Evolutionary conservation across 352 stramenopile genomes (phyloP).

Genomic region (Globisporangium megalacanthum): DNA sequence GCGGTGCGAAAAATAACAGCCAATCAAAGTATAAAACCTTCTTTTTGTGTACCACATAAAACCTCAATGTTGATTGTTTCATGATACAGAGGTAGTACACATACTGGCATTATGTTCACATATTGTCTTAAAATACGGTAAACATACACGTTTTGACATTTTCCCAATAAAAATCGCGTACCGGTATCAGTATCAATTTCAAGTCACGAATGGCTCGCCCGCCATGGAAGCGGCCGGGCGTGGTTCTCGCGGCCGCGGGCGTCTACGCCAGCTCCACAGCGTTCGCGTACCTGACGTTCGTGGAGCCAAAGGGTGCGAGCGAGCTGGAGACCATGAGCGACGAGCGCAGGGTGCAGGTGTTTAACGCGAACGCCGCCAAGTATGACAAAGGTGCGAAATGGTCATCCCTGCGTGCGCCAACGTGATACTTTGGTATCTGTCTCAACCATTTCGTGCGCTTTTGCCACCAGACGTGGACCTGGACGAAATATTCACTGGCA

Average conservation of each 20-base stretch:
- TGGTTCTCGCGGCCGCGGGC: constrained; percentile 46
- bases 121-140: too few relatives aligned
- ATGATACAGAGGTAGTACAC: too few relatives aligned
- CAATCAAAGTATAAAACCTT: too few relatives aligned
- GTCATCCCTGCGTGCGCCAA: background rate
- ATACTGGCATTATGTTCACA: too few relatives aligned
- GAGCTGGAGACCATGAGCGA: constrained; percentile 33
- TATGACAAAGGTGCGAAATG: constrained; percentile 52
- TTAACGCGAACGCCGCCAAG: constrained; percentile 62
- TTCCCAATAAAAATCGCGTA: too few relatives aligned
- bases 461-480: constrained; percentile 47
- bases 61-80: too few relatives aligned
- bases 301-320: constrained; percentile 41
- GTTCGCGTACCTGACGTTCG: constrained; percentile 67
- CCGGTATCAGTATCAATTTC: background rate
- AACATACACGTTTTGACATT: too few relatives aligned
- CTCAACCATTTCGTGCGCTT: background rate
- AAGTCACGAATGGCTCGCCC: constrained; percentile 16
- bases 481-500: constrained; percentile 76
- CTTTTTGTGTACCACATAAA: too few relatives aligned
- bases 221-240: constrained; percentile 36
- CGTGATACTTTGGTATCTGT: too few relatives aligned
- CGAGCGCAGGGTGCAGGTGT: constrained; percentile 48
- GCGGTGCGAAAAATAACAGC: too few relatives aligned
- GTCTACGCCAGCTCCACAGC: constrained; percentile 55